Percentiles rank a stretch among this genome's conserved stretches.
phyloP scores from a whole-genome alignment of 2,329 filamentous ascomycete genomes.

The Paracorniculantispora psalliotae region DNA sequence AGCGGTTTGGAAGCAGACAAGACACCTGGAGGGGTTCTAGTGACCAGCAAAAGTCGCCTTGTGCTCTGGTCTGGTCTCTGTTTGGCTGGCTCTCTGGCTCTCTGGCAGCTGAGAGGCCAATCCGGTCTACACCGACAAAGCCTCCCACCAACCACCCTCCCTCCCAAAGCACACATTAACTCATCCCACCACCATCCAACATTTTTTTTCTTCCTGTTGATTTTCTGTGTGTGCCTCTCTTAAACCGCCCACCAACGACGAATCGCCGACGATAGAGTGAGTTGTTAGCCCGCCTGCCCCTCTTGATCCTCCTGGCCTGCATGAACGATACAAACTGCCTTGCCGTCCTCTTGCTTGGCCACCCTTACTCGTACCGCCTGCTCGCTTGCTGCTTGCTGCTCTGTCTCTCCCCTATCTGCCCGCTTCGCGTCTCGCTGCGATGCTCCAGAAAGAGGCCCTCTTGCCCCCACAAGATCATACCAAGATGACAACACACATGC shows the following conservation, averaged over 20 bases:
- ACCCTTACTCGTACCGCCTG: no score
- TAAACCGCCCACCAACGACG: neutral
- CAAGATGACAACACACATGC: slow-evolving; percentile 3
- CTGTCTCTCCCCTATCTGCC: neutral
- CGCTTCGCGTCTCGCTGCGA: neutral
- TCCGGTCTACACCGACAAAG: slow-evolving; percentile 9
- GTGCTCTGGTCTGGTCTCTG: neutral
- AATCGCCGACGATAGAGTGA: slow-evolving; percentile 9
- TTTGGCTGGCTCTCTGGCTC: neutral
- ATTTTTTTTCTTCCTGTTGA: slow-evolving; percentile 8
- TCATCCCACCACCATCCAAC: slow-evolving; percentile 12
- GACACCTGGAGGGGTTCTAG: no score
- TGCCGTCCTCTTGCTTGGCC: neutral
- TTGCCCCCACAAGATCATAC: slow-evolving; percentile 6
- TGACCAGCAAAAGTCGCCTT: neutral
- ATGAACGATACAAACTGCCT: neutral
- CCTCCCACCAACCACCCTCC: neutral
- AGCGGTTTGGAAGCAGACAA: no score
- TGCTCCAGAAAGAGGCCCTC: slow-evolving; percentile 11
- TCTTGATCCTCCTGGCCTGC: neutral
- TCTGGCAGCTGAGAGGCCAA: neutral
- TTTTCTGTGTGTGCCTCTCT: neutral
- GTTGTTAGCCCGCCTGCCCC: slow-evolving; percentile 6
- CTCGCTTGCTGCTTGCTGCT: neutral
- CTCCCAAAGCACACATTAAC: slow-evolving; percentile 8